These are phyloP conservation scores for Lolium rigidum DNA, from an alignment of 176 grass and related monocot species.

Conservation along the genomic window DNA sequence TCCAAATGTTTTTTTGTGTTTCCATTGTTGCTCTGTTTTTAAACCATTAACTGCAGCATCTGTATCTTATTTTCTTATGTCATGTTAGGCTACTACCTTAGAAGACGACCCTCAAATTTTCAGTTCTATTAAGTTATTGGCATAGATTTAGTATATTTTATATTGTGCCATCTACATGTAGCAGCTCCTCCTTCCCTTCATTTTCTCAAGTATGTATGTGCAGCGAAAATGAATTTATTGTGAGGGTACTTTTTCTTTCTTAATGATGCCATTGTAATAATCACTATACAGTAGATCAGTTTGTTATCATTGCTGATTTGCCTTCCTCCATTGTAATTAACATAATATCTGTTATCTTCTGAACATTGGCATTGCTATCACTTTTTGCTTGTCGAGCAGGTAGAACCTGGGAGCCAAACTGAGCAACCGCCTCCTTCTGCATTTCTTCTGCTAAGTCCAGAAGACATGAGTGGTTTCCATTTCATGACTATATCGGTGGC, in stretches of 20 bases:
- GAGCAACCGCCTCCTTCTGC: conserved; percentile 94
- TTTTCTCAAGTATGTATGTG: background rate
- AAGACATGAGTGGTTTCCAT: conserved; percentile 78
- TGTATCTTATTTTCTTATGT: conserved; percentile 28
- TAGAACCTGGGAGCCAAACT: conserved; percentile 98
- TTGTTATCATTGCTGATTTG: conserved; percentile 18
- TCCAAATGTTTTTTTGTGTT: conserved; percentile 6
- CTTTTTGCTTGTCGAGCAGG: conserved; percentile 53
- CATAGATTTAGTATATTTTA: background rate
- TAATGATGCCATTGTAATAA: background rate
- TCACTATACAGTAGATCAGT: background rate
- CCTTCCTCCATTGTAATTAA: background rate
- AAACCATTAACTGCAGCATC: conserved; percentile 30
- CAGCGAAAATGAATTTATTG: conserved; percentile 5
- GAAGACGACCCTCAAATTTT: conserved; percentile 7
- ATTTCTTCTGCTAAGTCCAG: conserved; percentile 78
- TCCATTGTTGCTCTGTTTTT: conserved; percentile 7
- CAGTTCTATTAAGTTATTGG: background rate
- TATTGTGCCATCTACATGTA: background rate
- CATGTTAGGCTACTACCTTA: conserved; percentile 18
- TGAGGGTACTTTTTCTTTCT: background rate
- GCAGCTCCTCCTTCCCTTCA: background rate
- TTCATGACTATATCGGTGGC: conserved; percentile 96
- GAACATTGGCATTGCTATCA: background rate
- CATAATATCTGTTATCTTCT: background rate